Evolutionary conservation across 352 stramenopile species (phyloP).

Genomic region (Pythium phragmiticola): DNA sequence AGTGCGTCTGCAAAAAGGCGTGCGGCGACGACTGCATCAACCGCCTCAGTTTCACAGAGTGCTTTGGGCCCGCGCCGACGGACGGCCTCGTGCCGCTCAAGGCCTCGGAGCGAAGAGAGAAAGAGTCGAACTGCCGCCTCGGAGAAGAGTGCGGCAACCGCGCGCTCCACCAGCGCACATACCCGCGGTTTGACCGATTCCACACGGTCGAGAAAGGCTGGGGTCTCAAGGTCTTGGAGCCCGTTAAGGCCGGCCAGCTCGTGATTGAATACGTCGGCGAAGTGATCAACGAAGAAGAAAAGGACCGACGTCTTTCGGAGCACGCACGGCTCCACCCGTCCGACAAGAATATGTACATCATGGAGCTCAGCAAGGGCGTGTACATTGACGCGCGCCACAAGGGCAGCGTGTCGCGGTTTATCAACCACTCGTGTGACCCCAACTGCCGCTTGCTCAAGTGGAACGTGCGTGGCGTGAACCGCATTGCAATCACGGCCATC

Average conservation of each 20-base stretch:
- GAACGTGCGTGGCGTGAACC: conserved; percentile 91
- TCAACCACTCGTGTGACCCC: conserved; percentile 97
- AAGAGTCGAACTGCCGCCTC: conserved; percentile 90
- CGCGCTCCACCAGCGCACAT: conserved; percentile 78
- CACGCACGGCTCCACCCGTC: conserved; percentile 87
- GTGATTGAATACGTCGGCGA: conserved; percentile 95
- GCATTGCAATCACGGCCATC: conserved; percentile 91
- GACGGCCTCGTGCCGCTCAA: conserved; percentile 42
- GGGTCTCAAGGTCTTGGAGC: conserved; percentile 82
- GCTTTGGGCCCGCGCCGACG: conserved; percentile 71
- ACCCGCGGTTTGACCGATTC: conserved; percentile 72
- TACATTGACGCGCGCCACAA: conserved; percentile 95
- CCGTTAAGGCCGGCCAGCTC: conserved; percentile 81
- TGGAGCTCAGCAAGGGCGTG: conserved; percentile 89
- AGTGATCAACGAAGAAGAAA: conserved; percentile 93
- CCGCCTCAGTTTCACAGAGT: conserved; percentile 91
- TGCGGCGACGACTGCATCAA: conserved; percentile 95
- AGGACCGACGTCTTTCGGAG: conserved; percentile 81
- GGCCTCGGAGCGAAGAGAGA: conserved; percentile 28
- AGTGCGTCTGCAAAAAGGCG: conserved; percentile 70
- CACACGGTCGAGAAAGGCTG: conserved; percentile 90
- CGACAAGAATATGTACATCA: conserved; percentile 97
- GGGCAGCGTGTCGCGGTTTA: conserved; percentile 94
- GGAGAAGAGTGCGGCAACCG: conserved; percentile 92
- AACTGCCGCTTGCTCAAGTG: conserved; percentile 96